phyloP scores from a whole-genome alignment of 2,329 filamentous ascomycete species.

The Cladorrhinum sp. region DNA sequence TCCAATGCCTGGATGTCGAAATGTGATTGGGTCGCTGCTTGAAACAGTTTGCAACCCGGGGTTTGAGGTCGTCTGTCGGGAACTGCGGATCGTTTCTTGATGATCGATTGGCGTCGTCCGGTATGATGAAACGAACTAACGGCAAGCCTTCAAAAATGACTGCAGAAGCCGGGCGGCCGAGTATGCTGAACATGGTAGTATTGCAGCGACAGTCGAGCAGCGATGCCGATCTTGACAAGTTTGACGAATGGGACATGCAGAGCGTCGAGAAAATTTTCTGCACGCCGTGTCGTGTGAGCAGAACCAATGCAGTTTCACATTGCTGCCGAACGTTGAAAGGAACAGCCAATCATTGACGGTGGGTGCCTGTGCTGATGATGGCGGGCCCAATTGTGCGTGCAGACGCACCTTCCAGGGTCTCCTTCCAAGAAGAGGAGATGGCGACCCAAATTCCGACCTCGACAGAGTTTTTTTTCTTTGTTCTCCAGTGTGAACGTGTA shows the following conservation, averaged over 20 bases:
- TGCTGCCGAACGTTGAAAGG: not conserved
- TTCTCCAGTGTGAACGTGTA: not conserved
- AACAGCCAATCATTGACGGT: not conserved
- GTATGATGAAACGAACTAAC: not conserved
- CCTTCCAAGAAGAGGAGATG: not conserved
- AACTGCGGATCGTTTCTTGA: not conserved
- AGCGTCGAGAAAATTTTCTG: not conserved
- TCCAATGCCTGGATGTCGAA: not conserved
- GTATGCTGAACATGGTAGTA: not conserved
- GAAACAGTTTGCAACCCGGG: not conserved
- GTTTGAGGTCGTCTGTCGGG: not conserved
- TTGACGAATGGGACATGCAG: not conserved
- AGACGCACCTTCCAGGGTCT: not conserved
- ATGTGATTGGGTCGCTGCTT: not conserved
- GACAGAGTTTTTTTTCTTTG: not conserved
- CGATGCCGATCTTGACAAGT: not conserved
- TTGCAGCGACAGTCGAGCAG: not conserved
- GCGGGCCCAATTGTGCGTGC: not conserved
- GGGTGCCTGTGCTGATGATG: not conserved
- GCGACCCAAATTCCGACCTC: not conserved
- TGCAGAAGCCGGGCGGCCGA: not conserved
- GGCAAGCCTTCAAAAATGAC: not conserved
- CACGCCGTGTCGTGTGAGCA: not conserved
- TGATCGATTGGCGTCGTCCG: not conserved
- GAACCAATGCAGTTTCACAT: not conserved